Evolutionary conservation across 768 basidiomycete genomes (phyloP), one percentile per base, ranked within the genome.

Genomic region (Mycena vulgaris): DNA sequence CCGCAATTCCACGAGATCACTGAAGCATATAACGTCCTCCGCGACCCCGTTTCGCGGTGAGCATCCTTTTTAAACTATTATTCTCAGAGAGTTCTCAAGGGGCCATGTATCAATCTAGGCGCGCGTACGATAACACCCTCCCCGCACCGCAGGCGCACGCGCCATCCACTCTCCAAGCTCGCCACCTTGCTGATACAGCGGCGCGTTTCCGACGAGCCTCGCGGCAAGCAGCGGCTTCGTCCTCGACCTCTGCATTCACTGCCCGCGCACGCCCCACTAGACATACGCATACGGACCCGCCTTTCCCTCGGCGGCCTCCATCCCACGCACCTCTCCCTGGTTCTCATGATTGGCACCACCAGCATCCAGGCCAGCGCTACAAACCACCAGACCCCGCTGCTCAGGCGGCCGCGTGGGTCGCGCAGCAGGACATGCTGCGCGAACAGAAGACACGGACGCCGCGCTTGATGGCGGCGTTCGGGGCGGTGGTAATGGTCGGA

Each of bases 111-210:
- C n/a, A 4, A 17, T 35, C 21, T 28, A 72, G 71, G 16, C 66
- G 71, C 28, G 71, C 71, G n/a, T 72, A 72, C 47, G 71, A 72
- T 30, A 72, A 72, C n/a, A 72, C 71, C 19, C 66, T 72, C 5
- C 71, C 71, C 25, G 52, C 48, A 4, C 31, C 53, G 11, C 56
- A 63, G 19, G 61, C 49, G 2, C 51, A 39, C 19, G 16, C 60
- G 21, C 48, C 66, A 11, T 72, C 71, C 37, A 60, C 71, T 8
- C 59, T 69, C 2, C 64, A 72, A 3, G 49, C 71, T 1, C 71
- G 68, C 23, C 71, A 72, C 53, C n/a, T 69, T 8, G 63, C 63
- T 10, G 71, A 72, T 23, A 72, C 71, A 17, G 71, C 71, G 3
- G 71, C 71, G 19, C 71, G 71, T 33, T 53, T 69, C 30, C 67